phyloP scores from a whole-genome alignment of 495 filamentous ascomycete genomes.

The Echria macrotheca region DNA sequence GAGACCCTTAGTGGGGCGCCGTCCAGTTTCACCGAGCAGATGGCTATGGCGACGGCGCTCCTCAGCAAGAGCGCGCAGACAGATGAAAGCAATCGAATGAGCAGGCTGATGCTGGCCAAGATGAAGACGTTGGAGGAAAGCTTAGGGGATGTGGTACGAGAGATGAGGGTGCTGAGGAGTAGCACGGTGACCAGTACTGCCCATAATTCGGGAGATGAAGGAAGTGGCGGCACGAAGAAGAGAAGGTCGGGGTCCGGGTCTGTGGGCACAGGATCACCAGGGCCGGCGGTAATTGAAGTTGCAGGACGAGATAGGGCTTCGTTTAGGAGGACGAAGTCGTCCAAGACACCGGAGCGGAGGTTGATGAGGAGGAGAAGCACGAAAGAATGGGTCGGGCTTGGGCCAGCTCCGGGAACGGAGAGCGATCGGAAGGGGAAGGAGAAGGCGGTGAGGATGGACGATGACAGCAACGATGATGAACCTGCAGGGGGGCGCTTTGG shows the following conservation, averaged over 20 bases:
- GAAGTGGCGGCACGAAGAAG: constrained; percentile 15
- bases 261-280: constrained; percentile 5
- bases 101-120: constrained; percentile 76
- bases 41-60: constrained; percentile 61
- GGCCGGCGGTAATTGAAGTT: constrained; percentile 18
- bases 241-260: not conserved
- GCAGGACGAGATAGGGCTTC: constrained; percentile 4
- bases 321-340: constrained; percentile 14
- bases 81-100: constrained; percentile 64
- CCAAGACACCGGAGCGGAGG: constrained; percentile 14
- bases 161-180: constrained; percentile 62
- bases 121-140: constrained; percentile 89
- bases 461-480: constrained; percentile 19
- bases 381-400: constrained; percentile 12
- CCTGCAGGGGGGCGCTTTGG: constrained; percentile 1
- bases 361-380: constrained; percentile 15
- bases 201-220: constrained; percentile 36
- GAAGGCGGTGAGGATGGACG: constrained; percentile 13
- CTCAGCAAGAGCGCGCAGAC: constrained; percentile 33
- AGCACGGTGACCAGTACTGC: constrained; percentile 33
- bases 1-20: constrained; percentile 59
- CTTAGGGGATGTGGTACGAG: constrained; percentile 76
- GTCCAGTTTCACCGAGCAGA: constrained; percentile 73
- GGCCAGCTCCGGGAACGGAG: not conserved
- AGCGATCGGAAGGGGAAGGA: constrained; percentile 14